A percentile compares a stretch with the other conserved stretches of the same genome.
phyloP scores from a whole-genome alignment of 441 rosid genomes.

The Jatropha podagrica region DNA sequence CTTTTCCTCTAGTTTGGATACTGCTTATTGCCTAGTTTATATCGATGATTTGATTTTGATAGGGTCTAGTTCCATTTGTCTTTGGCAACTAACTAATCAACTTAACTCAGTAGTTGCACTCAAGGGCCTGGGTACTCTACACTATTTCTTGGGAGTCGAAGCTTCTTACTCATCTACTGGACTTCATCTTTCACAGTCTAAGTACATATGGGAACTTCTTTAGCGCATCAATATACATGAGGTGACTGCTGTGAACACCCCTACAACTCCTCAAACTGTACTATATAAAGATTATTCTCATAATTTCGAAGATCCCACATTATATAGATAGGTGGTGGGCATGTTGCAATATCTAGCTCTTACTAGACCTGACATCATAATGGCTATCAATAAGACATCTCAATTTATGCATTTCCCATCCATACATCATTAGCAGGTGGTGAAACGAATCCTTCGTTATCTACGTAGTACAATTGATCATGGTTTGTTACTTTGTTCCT shows the following conservation, averaged over 20 bases:
- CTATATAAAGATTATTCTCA: background rate
- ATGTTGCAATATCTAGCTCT: background rate
- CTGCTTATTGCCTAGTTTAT: background rate
- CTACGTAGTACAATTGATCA: background rate
- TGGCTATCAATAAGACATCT: background rate
- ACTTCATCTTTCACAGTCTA: background rate
- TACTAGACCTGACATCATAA: background rate
- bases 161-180: too few relatives aligned
- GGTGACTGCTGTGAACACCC: too few relatives aligned
- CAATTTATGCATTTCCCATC: background rate
- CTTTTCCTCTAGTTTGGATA: background rate
- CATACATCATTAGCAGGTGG: too few relatives aligned
- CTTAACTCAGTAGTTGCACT: background rate
- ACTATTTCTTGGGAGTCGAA: too few relatives aligned
- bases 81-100: background rate
- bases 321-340: background rate
- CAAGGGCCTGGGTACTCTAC: background rate
- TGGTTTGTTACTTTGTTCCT: background rate
- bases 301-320: background rate
- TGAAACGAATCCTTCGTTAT: too few relatives aligned
- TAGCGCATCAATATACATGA: too few relatives aligned
- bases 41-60: background rate
- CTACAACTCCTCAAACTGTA: background rate
- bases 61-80: background rate
- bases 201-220: background rate